Evolutionary conservation across 306 rosid genomes (phyloP).

Genomic region (Sechiopsis laciniata): DNA sequence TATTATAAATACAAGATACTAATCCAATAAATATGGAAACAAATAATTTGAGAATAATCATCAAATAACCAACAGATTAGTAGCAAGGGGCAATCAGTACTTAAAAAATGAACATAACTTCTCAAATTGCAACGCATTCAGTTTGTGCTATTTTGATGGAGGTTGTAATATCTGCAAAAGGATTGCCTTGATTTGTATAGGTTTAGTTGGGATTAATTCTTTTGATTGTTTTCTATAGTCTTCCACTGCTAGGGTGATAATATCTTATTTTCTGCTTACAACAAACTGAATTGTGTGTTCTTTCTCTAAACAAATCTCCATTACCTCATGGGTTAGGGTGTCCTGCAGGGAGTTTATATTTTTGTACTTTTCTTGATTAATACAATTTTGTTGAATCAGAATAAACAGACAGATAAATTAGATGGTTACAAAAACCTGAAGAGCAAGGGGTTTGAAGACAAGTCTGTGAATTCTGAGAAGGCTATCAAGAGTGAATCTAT

Average conservation of each 20-base stretch:
- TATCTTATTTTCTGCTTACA: constrained; percentile 8
- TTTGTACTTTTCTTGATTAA: constrained; percentile 4
- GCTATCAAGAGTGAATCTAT: constrained; percentile 4
- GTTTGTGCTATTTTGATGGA: not conserved
- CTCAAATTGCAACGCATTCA: constrained; percentile 5
- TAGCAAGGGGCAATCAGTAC: not conserved
- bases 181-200: not conserved
- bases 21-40: too few species aligned
- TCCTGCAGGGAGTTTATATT: not conserved
- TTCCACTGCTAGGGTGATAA: not conserved
- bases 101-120: not conserved
- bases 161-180: not conserved
- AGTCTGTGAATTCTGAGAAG: not conserved
- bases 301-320: not conserved
- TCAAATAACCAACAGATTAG: too few species aligned
- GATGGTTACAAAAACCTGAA: constrained; percentile 11
- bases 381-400: not conserved
- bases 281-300: not conserved
- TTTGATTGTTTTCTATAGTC: not conserved
- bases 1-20: too few species aligned
- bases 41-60: too few species aligned
- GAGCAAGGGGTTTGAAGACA: not conserved
- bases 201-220: not conserved
- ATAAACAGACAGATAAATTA: not conserved
- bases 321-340: not conserved